These are phyloP conservation scores for Cystobasidium ongulense DNA, from an alignment of 768 basidiomycete genomes.

Conservation along the genomic window DNA sequence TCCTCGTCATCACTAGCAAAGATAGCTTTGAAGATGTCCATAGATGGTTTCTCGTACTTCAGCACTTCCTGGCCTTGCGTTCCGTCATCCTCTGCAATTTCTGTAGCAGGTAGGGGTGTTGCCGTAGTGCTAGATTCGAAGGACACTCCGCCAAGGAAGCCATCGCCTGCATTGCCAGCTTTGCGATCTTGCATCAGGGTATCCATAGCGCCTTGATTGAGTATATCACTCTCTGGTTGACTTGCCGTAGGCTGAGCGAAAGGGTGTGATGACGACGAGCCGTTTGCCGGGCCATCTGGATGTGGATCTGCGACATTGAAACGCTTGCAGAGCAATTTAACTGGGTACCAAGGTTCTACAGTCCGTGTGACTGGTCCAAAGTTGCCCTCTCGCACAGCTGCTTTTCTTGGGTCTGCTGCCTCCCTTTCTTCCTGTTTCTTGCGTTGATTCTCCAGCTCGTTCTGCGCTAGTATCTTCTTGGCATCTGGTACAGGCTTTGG, in stretches of 20 bases:
- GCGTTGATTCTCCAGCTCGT: constrained; percentile 8
- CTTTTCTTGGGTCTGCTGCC: constrained; percentile 61
- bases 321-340: constrained; percentile 77
- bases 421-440: constrained; percentile 48
- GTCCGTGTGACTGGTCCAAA: constrained; percentile 81
- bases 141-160: not conserved
- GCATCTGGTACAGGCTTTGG: constrained; percentile 41
- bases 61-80: constrained; percentile 77
- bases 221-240: not conserved
- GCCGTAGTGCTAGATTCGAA: not conserved
- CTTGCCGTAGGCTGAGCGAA: constrained; percentile 33
- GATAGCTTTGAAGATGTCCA: constrained; percentile 95
- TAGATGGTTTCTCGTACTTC: constrained; percentile 75
- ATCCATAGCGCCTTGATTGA: constrained; percentile 32
- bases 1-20: constrained; percentile 93
- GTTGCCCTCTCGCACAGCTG: constrained; percentile 80
- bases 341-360: constrained; percentile 65
- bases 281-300: constrained; percentile 47
- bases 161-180: constrained; percentile 35
- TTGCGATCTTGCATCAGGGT: constrained; percentile 35
- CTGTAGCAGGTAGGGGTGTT: constrained; percentile 27
- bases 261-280: constrained; percentile 1
- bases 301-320: constrained; percentile 87
- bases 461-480: not conserved
- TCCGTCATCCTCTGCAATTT: constrained; percentile 71